Evolutionary conservation across 306 rosid species (phyloP), one percentile per base, ranked within the genome.

Genomic region (Cucurbita maxima): DNA sequence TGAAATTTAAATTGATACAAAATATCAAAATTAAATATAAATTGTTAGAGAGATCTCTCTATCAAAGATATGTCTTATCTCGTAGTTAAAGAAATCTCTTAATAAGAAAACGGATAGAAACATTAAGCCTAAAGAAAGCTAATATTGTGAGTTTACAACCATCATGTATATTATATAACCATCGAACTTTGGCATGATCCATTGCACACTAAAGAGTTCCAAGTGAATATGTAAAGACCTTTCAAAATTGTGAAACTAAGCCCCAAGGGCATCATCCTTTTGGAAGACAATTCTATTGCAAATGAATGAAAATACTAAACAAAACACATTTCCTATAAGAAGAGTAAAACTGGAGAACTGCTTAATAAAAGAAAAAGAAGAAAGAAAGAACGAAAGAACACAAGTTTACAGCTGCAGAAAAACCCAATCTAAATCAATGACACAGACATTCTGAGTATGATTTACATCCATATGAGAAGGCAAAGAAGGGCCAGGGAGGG

Each of bases 391-490:
- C 6, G 57, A 20, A 15, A 12, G 44, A 38, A 68, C 73, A 67
- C 73, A 13, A 68, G 56, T 70, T 70, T 70, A 70, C 74, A 70
- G 19, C 58, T 50, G 58, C 22, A 70, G 38, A 30, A 13, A 50
- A 70, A 15, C 56, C 74, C 58, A 70, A 70, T 70, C 74, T 70
- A 70, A 70, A 70, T 30, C 44, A 70, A 70, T 50, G 55, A 25
- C 74, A 63, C 12, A 50, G 58, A 48, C 58, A 47, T 47, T 48
- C 41, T 22, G 74, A 47, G 74, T 50, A 50, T 70, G 74, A 70
- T 70, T 70, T 70, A 70, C 74, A 70, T 70, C 43, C 74, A 70
- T 50, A 70, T 30, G 55, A 70, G 74, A 48, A 48, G 58, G 74
- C 4, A 48, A 70, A 3, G 25, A 41, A 10, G 10, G 51, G 34